A percentile compares a stretch with the other conserved stretches of the same genome.
Conservation (phyloP, 2,329 filamentous ascomycete genomes). For the Ophiocordyceps camponoti-leonardi region DNA sequence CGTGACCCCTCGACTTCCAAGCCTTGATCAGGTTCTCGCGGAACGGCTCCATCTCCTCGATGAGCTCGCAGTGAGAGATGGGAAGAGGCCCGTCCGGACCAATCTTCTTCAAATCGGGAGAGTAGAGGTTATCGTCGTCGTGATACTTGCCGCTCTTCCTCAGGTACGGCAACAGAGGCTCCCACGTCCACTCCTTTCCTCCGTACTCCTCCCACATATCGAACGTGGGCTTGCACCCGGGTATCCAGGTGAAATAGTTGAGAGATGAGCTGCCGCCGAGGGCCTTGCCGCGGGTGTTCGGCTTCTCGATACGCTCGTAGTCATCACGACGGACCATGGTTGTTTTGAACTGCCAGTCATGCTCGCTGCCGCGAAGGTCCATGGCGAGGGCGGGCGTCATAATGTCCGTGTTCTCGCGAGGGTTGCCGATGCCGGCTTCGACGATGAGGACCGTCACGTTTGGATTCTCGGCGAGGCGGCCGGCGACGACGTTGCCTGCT, state of each 20-base stretch:
- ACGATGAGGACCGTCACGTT: conserved; percentile 25
- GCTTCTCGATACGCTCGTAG: conserved; percentile 44
- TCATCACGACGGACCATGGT: conserved; percentile 41
- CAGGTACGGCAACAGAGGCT: conserved; percentile 30
- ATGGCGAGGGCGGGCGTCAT: conserved; percentile 35
- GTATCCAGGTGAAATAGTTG: conserved; percentile 50
- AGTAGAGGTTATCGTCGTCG: conserved; percentile 30
- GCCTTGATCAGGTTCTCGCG: conserved; percentile 29
- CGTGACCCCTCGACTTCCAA: conserved; percentile 34
- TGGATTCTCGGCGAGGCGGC: conserved; percentile 18
- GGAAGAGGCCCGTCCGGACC: conserved; percentile 32
- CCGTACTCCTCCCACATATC: conserved; percentile 55
- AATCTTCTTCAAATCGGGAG: conserved; percentile 28
- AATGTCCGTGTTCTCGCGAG: conserved; percentile 30
- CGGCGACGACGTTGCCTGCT: conserved; percentile 17
- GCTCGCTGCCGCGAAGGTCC: conserved; percentile 32
- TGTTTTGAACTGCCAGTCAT: conserved; percentile 45
- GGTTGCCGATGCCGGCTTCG: conserved; percentile 30
- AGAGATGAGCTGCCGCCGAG: conserved; percentile 41
- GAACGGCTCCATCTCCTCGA: conserved; percentile 33
- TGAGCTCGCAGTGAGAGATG: conserved; percentile 34
- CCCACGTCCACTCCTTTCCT: conserved; percentile 49
- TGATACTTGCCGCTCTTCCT: conserved; percentile 40
- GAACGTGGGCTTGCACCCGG: conserved; percentile 38
- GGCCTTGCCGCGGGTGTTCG: conserved; percentile 41